Conservation (phyloP, 1,139 yeast species). For the Pichia sp. region DNA sequence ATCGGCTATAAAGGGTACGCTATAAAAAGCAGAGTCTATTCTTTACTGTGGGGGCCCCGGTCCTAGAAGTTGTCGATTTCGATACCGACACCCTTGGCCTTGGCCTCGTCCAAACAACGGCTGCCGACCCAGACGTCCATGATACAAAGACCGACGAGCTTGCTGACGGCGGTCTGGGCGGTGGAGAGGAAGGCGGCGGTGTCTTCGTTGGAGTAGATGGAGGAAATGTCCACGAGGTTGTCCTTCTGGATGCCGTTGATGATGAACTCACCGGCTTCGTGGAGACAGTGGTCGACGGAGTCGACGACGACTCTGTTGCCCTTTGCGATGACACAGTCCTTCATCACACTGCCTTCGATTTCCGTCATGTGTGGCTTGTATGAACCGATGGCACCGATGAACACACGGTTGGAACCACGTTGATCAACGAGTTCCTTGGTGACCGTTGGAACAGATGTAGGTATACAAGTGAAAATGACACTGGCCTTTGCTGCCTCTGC, state of each 20-base stretch:
- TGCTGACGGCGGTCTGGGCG: conserved; percentile 42
- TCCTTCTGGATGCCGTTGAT: conserved; percentile 39
- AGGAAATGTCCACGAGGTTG: conserved; percentile 47
- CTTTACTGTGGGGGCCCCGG: too few species aligned
- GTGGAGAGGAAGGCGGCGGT: conserved; percentile 15
- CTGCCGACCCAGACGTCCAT: conserved; percentile 57
- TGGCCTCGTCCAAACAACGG: conserved; percentile 30
- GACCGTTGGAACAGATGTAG: conserved; percentile 51
- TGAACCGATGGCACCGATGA: conserved; percentile 63
- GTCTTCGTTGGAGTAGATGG: conserved; percentile 29
- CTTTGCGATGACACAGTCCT: conserved; percentile 23
- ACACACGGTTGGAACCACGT: conserved; percentile 37
- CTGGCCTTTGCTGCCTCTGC: conserved; percentile 35
- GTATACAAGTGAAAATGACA: conserved; percentile 58
- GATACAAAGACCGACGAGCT: conserved; percentile 58
- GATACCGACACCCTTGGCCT: conserved; percentile 27
- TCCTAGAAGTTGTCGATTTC: conserved; percentile 31
- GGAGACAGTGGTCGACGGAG: conserved; percentile 52
- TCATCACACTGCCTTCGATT: conserved; percentile 47
- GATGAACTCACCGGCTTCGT: conserved; percentile 66
- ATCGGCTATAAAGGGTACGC: too few species aligned
- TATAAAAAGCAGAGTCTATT: too few species aligned
- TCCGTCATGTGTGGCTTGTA: conserved; percentile 71
- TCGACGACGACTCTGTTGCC: conserved; percentile 55
- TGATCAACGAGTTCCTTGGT: conserved; percentile 36